phyloP scores from a whole-genome alignment of 768 basidiomycete genomes.

The Termitomyces sp. region DNA sequence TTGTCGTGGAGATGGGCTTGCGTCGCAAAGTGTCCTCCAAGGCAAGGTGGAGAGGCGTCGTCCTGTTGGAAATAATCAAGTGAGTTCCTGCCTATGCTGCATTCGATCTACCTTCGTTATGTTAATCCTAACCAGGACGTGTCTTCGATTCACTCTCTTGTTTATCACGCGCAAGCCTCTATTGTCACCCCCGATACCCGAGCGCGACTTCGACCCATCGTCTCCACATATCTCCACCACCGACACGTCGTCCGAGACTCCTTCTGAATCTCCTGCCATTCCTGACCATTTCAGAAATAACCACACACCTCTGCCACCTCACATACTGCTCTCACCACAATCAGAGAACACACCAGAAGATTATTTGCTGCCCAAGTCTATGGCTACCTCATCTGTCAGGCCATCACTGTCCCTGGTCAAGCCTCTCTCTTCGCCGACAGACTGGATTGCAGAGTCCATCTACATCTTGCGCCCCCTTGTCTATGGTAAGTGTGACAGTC shows the following conservation, averaged over 20 bases:
- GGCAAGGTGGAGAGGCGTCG: constrained; percentile 68
- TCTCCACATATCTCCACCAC: constrained; percentile 51
- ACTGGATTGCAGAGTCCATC: constrained; percentile 72
- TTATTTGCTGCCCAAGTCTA: constrained; percentile 75
- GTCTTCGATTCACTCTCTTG: constrained; percentile 69
- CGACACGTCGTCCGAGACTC: constrained; percentile 52
- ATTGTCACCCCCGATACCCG: constrained; percentile 73
- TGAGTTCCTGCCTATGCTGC: constrained; percentile 29
- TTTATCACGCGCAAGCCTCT: constrained; percentile 73
- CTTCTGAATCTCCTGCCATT: constrained; percentile 43
- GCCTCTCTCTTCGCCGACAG: constrained; percentile 53
- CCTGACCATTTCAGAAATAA: constrained; percentile 84
- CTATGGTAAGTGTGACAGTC: constrained; percentile 48
- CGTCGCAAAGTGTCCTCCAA: constrained; percentile 62
- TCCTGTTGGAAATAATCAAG: constrained; percentile 83
- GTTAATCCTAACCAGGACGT: constrained; percentile 42
- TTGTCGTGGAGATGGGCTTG: constrained; percentile 87
- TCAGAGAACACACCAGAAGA: constrained; percentile 65
- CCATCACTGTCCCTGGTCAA: constrained; percentile 63
- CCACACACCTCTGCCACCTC: constrained; percentile 56
- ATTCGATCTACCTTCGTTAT: constrained; percentile 5
- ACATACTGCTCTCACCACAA: constrained; percentile 54
- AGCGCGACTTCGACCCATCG: constrained; percentile 82
- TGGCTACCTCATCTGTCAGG: constrained; percentile 67
- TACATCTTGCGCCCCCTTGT: constrained; percentile 69